Evolutionary conservation across 495 filamentous ascomycete genomes (phyloP), one percentile per base, ranked within the genome.

Genomic region (Aspergillus mulundensis): DNA sequence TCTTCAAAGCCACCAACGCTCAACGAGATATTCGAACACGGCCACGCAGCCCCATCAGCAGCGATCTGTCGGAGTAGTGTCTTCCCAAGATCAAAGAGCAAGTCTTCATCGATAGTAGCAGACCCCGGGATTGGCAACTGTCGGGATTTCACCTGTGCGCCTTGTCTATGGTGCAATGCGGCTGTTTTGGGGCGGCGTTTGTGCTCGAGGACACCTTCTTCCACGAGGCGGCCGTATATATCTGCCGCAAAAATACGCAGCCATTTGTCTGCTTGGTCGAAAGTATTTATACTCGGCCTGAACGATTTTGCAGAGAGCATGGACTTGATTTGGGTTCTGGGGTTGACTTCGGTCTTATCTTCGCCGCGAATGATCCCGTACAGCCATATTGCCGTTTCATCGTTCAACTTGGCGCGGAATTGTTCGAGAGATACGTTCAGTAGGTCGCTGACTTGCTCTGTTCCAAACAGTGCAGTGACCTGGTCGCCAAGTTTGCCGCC

Each of bases 241-340:
- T 98, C 94, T 0, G 91, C 90, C 14, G 84, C 86, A 69, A 98
- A 97, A 53, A 98, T 96, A 15, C 85, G 79, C 43, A 98, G 75
- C 94, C 94, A 98, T 62, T 84, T 87, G 7, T 82, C 77, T 2
- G 85, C 95, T 68, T 95, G 89, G 21, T 94, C 91, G n/a, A 81
- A 68, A 14, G 76, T 83, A 60, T 84, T 89, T 64, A 98, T 90
- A 57, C 78, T 85, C 1, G 94, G 94, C 6, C 91, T 81, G 61
- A 98, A 98, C 0, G 91, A 94, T 65, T 98, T 98, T 42, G 94
- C 92, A 1, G 90, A 95, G n/a, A 97, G 80, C 94, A 98, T 98
- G 19, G 88, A 92, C 65, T 97, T 97, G 67, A 96, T 95, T 62
- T 91, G 88, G 12, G 91, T 96, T 55, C 94, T 83, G 34, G 91